Base-by-base conservation (phyloP, 768 basidiomycete species). In the Termitomyces sp. region DNA sequence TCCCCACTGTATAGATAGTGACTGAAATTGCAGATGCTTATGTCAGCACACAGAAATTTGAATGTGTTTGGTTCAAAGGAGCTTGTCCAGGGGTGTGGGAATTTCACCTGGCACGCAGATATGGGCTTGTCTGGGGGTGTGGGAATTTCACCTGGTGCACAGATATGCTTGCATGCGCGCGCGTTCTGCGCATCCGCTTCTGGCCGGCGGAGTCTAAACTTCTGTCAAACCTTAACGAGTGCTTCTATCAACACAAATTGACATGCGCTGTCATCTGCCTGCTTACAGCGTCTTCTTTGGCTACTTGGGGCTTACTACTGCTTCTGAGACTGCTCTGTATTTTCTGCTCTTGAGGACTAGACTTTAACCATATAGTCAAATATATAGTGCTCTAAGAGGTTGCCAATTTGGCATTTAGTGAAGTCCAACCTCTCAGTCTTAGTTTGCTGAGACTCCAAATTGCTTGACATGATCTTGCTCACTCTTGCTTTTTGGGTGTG, bases 371-470 rank as follows among this genome's bases (percentile, higher is more conserved):
- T 36, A 36, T 36, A 36, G 35, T 36, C 35, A 36, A n/a, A n/a
- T 20, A 20, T 6, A 44, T 3, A 11, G n/a, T 11, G 44, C 39
- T 16, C 39, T 40, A 40, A 40, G 13, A 40, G n/a, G 42, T 44
- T 44, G 42, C 42, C n/a, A 44, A 44, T 44, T 44, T 42, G n/a
- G 42, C 42, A n/a, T 44, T 44, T 44, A 44, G 42, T 44, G 42
- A 44, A 44, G 42, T 40, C 42, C n/a, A 44, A 44, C 42, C 42
- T 44, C 42, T 44, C 45, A 60, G 52, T 55, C 35, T 22, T n/a
- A 57, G 45, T 57, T 57, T 58, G 46, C 52, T 60, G 46, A 60
- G 45, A 45, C 59, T 60, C 36, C 46, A 33, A 20, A 53, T 24
- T 53, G 52, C 22, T n/a, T n/a, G n/a, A n/a, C 32, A 16, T 36